Evolutionary conservation across 345 rosid species (phyloP).

Genomic region (Rhodamnia rubescens): DNA sequence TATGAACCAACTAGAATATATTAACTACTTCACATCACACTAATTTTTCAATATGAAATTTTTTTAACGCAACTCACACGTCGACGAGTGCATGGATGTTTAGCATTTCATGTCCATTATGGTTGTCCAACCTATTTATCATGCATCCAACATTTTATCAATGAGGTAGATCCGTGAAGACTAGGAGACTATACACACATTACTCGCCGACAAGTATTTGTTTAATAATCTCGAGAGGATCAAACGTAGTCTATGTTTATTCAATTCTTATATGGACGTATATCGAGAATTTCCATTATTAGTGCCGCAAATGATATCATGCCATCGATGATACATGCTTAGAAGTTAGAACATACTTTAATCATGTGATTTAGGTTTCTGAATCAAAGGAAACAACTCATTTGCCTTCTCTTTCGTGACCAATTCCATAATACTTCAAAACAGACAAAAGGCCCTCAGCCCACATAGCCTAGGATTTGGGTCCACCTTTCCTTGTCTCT

Average conservation of each 20-base stretch:
- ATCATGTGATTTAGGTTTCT: background rate
- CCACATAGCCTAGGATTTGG: background rate
- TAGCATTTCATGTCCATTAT: background rate
- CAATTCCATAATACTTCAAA: background rate
- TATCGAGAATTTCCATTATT: background rate
- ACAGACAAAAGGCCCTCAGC: background rate
- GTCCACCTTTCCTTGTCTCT: background rate
- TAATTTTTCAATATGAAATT: too few relatives aligned
- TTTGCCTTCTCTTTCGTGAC: background rate
- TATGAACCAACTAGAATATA: too few relatives aligned
- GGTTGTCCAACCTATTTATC: background rate
- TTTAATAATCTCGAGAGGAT: background rate
- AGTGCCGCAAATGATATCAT: background rate
- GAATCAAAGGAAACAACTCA: background rate
- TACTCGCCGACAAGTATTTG: rapidly evolving
- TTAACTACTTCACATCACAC: too few relatives aligned
- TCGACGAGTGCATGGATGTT: background rate
- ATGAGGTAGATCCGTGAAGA: background rate
- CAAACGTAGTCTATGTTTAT: background rate
- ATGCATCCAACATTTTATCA: background rate
- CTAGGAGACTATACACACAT: background rate
- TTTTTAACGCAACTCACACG: too few relatives aligned
- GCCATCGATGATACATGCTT: background rate
- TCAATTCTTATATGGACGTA: background rate
- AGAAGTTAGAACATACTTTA: background rate